Evolutionary conservation across 306 rosid genomes (phyloP), one percentile per base, ranked within the genome.

Genomic region (Begonia fuchsioides): DNA sequence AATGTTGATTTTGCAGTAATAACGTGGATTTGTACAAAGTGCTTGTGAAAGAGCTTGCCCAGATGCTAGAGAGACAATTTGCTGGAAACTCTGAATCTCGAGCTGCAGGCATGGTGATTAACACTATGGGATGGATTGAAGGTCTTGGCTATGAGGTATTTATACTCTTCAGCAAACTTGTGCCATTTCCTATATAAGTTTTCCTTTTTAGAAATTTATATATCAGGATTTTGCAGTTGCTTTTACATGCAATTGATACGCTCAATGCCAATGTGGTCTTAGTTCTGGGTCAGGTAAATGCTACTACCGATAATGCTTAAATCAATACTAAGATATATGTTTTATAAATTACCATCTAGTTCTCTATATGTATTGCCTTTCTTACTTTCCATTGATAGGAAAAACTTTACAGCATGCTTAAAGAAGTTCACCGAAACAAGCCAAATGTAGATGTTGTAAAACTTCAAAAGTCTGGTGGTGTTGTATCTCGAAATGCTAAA

Each of bases 91-190:
- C 82, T 54, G 95, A 90, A 66, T 82, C 92, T 55, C 77, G 72
- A 71, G 95, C 98, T 67, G 81, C 98, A 11, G 98, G 98, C 43
- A 73, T 90, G 96, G 96, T 90, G 52, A 77, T 90, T 66, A 90
- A 90, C 71, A 90, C 98, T 39, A 85, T 90, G 98, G 98, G 98
- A 46, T 90, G 98, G 98, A 85, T 85, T 55, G 96, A 90, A 63
- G 94, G 96, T 62, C 72, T 78, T 35, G 98, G 98, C 65, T 90
- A 90, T 72, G 96, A 90, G 70, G 98, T 90, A 75, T 19, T 44
- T 48, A 18, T 64, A 35, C n/a, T 44, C 17, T 49, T 53, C 17
- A 26, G 48, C 12, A 35, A 17, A 39, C 13, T n/a, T n/a, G n/a
- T n/a, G n/a, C n/a, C n/a, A n/a, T n/a, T n/a, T n/a, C n/a, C n/a